A percentile compares a stretch with the other conserved stretches of the same genome.
These are phyloP conservation scores for Synchytrium microbalum DNA, from an alignment of 371 early-diverging fungal species.

Conservation along the genomic window DNA sequence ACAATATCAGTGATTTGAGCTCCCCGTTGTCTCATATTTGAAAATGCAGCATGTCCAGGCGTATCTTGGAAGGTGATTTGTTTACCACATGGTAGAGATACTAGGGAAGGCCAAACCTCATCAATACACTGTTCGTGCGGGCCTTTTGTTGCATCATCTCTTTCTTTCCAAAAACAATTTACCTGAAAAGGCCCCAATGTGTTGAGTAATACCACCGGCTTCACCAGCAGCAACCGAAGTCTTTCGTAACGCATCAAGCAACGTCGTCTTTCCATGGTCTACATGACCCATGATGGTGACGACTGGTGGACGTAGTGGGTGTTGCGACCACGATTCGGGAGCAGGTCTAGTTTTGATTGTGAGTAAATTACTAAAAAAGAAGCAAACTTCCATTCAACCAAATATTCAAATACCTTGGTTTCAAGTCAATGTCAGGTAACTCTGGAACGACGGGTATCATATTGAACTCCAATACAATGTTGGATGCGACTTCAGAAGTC, in stretches of 20 bases:
- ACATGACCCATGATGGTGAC: constrained; percentile 98
- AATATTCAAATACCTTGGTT: constrained; percentile 40
- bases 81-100: constrained; percentile 53
- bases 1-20: constrained; percentile 91
- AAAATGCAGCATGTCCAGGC: constrained; percentile 94
- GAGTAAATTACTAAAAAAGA: background rate
- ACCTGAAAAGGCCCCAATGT: constrained; percentile 95
- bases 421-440: constrained; percentile 48
- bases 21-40: constrained; percentile 88
- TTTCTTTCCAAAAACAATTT: constrained; percentile 6
- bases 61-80: constrained; percentile 92
- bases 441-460: constrained; percentile 69
- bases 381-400: background rate
- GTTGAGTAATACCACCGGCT: constrained; percentile 96
- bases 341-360: constrained; percentile 13
- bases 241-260: constrained; percentile 88
- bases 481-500: constrained; percentile 70
- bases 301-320: constrained; percentile 77
- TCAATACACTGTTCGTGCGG: background rate
- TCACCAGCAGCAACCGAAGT: constrained; percentile 89
- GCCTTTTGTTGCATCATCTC: too few relatives aligned
- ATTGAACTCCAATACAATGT: constrained; percentile 78
- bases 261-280: constrained; percentile 96
- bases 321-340: constrained; percentile 60
- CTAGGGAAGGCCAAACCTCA: constrained; percentile 14